These are phyloP conservation scores for Fusarium subglutinans DNA, from an alignment of 2,329 filamentous ascomycete genomes.

Conservation along the genomic window DNA sequence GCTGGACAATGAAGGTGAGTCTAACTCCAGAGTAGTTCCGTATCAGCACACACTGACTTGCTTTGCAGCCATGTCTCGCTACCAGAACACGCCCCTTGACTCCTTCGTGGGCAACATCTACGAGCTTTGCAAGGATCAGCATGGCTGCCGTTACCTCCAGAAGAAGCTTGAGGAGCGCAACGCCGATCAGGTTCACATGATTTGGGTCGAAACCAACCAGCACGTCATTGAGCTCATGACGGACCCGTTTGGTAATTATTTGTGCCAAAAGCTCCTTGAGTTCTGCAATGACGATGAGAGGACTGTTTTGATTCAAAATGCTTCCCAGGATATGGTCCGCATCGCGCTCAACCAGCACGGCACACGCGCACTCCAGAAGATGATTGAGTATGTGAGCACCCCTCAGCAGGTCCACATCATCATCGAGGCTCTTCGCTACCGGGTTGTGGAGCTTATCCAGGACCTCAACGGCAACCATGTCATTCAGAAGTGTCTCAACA, in stretches of 20 bases:
- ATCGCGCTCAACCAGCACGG: conserved; percentile 98
- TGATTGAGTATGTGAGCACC: conserved; percentile 97
- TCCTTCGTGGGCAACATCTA: conserved; percentile 86
- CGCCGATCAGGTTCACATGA: conserved; percentile 85
- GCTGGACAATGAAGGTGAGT: conserved; percentile 75
- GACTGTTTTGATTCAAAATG: conserved; percentile 90
- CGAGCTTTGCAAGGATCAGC: conserved; percentile 94
- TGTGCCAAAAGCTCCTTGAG: conserved; percentile 98
- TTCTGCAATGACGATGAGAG: conserved; percentile 95
- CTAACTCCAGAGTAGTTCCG: not conserved
- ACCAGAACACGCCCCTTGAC: conserved; percentile 84
- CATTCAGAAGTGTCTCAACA: conserved; percentile 98
- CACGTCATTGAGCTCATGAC: conserved; percentile 99
- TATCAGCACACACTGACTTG: conserved; percentile 41
- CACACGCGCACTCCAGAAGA: conserved; percentile 96
- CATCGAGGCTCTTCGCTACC: conserved; percentile 81
- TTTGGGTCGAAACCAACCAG: conserved; percentile 91
- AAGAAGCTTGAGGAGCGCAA: conserved; percentile 95
- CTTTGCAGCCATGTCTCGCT: conserved; percentile 74
- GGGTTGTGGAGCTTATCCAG: conserved; percentile 94
- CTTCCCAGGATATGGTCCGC: conserved; percentile 84
- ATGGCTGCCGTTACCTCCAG: conserved; percentile 95
- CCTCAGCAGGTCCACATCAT: conserved; percentile 87
- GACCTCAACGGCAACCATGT: conserved; percentile 99
- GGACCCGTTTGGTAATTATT: conserved; percentile 98